Conservation (phyloP, 2,329 filamentous ascomycete species). For the Neofusicoccum laricinum region DNA sequence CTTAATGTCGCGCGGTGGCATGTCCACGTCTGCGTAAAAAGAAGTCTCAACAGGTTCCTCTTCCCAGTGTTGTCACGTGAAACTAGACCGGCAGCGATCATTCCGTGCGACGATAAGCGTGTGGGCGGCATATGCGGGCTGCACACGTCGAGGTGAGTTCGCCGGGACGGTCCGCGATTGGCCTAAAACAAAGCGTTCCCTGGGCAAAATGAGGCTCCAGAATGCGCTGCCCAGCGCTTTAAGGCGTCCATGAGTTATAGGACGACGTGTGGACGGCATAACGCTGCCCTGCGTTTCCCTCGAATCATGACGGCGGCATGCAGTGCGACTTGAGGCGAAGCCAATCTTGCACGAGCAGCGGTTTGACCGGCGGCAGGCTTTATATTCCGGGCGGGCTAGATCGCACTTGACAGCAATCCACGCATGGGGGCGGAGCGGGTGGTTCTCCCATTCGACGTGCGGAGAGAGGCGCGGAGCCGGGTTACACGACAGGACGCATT, state of each 20-base stretch:
- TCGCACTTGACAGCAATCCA: neutral
- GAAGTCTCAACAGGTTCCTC: neutral
- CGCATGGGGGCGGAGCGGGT: neutral
- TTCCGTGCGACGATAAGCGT: neutral
- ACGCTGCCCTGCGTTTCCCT: neutral
- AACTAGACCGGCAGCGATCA: neutral
- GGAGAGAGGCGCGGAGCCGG: neutral
- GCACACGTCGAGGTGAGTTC: neutral
- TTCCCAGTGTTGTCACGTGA: neutral
- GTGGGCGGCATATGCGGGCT: neutral
- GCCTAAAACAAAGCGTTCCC: neutral
- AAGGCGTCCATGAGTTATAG: neutral
- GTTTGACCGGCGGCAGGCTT: neutral
- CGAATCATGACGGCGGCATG: neutral
- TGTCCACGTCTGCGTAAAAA: constrained; percentile 5
- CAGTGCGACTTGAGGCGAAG: neutral
- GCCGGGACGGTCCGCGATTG: neutral
- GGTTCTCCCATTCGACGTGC: neutral
- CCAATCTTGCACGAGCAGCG: constrained; percentile 5
- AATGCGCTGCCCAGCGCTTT: neutral
- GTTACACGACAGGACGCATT: neutral
- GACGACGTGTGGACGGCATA: neutral
- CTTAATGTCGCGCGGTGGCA: neutral
- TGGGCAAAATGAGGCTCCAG: neutral
- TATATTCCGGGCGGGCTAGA: constrained; percentile 1